Evolutionary conservation across 305 asterid species (phyloP), one percentile per base, ranked within the genome.

Genomic region (Fraxinus platypoda): DNA sequence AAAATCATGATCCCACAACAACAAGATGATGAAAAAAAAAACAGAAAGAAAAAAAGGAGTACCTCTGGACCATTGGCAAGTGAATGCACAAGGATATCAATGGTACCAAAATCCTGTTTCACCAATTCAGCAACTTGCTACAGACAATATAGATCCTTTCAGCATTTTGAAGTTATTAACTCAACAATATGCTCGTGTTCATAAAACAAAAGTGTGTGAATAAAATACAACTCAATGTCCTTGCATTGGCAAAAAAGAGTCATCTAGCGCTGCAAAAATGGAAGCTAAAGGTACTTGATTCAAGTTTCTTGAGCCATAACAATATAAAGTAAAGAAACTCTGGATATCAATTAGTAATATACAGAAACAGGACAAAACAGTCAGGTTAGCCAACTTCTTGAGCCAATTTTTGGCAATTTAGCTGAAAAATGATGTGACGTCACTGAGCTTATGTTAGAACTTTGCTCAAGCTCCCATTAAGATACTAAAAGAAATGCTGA

Each of bases 31-130:
- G 35, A 4, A 4, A 33, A 31, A 31, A 3, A 31, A 3, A 2
- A 31, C 3, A 64, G 2, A 26, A n/a, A 1, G 2, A 30, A 33
- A 33, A 1, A 33, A 33, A 64, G 54, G 80, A n/a, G 54, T 84
- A 93, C 98, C 98, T 93, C 98, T 49, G 98, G 98, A 78, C 99
- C 99, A 88, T 96, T 96, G 83, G 99, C 99, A 85, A 96, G 97
- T 75, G 99, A 96, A 87, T 96, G 99, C 57, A 96, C 97, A 84
- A 96, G 98, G 84, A 97, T 97, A 86, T 97, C 98, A 78, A 97
- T 92, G 64, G 95, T 92, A 87, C 99, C 98, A 70, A 93, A 93
- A 84, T 94, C 98, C 83, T 92, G 87, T 90, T 91, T 94, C 83
- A 97, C 98, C 4, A 92, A 82, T 85, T 94, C 98, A 70, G 94